Percentiles rank a stretch among this genome's conserved stretches.
Evolutionary conservation across 352 stramenopile species (phyloP).

Genomic region (Pythium oligandrum): DNA sequence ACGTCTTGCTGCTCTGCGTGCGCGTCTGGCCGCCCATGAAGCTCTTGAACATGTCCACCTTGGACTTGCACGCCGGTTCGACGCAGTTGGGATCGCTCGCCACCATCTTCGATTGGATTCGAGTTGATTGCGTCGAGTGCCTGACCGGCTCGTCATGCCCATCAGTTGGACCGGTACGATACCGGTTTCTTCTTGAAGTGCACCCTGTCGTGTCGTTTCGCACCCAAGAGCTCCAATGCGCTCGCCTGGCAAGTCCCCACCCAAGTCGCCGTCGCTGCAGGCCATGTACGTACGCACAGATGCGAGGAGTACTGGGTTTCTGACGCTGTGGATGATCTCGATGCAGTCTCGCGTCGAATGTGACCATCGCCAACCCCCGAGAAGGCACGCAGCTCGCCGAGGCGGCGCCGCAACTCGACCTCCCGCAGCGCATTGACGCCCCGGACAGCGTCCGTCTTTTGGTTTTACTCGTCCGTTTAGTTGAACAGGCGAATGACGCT

Average conservation of each 20-base stretch:
- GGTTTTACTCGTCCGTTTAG: too few species aligned
- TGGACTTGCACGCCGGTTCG: conserved; percentile 80
- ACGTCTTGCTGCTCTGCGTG: conserved; percentile 15
- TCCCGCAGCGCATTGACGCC: conserved; percentile 72
- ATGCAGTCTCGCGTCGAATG: conserved; percentile 44
- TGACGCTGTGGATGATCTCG: too few species aligned
- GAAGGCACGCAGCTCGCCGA: conserved; percentile 79
- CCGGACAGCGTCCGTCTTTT: conserved; percentile 39
- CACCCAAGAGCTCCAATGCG: conserved; percentile 7
- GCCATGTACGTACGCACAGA: conserved; percentile 14
- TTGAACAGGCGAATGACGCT: too few species aligned
- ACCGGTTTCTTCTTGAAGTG: too few species aligned
- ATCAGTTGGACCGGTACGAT: too few species aligned
- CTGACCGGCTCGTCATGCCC: too few species aligned
- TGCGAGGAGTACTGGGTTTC: not conserved
- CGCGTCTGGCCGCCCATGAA: conserved; percentile 41
- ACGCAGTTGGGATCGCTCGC: conserved; percentile 81
- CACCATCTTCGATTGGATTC: conserved; percentile 16
- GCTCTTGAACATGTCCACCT: conserved; percentile 81
- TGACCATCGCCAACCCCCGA: conserved; percentile 42
- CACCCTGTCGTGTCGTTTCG: too few species aligned
- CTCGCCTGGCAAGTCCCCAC: conserved; percentile 51
- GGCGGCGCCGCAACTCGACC: conserved; percentile 64
- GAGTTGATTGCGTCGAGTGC: too few species aligned
- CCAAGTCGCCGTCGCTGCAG: conserved; percentile 25